Conservation (phyloP, 1,139 yeast genomes). For the Yamadazyma atlantica region DNA sequence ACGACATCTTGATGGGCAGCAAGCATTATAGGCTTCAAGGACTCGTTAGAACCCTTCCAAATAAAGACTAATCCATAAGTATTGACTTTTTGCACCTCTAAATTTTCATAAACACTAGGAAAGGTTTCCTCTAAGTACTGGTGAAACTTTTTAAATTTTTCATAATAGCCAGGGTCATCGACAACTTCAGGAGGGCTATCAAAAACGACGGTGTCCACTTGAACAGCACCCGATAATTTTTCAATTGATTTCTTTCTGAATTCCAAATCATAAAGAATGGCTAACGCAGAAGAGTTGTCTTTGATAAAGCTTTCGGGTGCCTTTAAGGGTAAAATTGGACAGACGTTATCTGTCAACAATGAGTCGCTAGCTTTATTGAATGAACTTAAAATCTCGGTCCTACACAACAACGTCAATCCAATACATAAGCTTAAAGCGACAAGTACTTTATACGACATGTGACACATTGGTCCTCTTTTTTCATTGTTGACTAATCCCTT, state of each 20-base stretch:
- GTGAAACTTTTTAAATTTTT: slow-evolving; percentile 53
- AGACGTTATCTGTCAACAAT: background rate
- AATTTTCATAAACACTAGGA: slow-evolving; percentile 53
- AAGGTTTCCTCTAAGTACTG: slow-evolving; percentile 53
- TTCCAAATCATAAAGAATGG: slow-evolving; percentile 29
- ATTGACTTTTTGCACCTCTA: slow-evolving; percentile 58
- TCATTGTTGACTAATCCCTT: background rate
- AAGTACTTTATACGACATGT: background rate
- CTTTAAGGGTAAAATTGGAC: slow-evolving; percentile 18
- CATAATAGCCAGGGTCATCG: slow-evolving; percentile 39
- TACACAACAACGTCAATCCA: background rate
- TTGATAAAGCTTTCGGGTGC: slow-evolving; percentile 29
- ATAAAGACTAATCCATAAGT: slow-evolving; percentile 64
- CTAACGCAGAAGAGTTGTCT: slow-evolving; percentile 37
- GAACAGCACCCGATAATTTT: slow-evolving; percentile 43
- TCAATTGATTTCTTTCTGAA: slow-evolving; percentile 36
- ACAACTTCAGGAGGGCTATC: slow-evolving; percentile 45
- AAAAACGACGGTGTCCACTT: slow-evolving; percentile 43
- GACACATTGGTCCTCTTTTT: background rate
- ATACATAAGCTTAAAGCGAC: background rate
- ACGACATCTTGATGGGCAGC: slow-evolving; percentile 86
- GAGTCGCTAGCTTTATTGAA: background rate
- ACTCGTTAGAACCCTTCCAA: slow-evolving; percentile 58
- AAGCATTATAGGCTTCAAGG: slow-evolving; percentile 62
- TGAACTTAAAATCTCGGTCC: background rate